These are phyloP conservation scores for Trichophyton equinum DNA, from an alignment of 2,329 filamentous ascomycete genomes.

Conservation along the genomic window DNA sequence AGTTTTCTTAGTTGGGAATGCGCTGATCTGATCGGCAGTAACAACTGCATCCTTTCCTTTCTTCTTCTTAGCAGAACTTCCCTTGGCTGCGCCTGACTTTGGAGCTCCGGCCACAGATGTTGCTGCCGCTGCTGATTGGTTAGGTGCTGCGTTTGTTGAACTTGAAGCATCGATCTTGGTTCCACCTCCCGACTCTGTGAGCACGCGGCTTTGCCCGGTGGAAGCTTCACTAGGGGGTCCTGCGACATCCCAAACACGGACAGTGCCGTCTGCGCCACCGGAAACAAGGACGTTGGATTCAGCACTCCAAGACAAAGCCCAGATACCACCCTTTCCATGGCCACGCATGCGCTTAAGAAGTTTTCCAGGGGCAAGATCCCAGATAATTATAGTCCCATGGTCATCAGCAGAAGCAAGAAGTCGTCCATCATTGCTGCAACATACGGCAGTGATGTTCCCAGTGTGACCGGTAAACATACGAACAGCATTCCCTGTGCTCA, in stretches of 20 bases:
- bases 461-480: slow-evolving; percentile 86
- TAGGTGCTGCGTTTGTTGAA: slow-evolving; percentile 27
- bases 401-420: slow-evolving; percentile 84
- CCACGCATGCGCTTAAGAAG: slow-evolving; percentile 87
- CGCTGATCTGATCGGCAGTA: slow-evolving; percentile 84
- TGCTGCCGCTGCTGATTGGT: slow-evolving; percentile 26
- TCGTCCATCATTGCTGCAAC: slow-evolving; percentile 78
- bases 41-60: slow-evolving; percentile 82
- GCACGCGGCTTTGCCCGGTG: slow-evolving; percentile 43
- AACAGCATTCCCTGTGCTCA: slow-evolving; percentile 75
- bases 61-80: slow-evolving; percentile 41
- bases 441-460: slow-evolving; percentile 70
- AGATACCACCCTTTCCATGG: slow-evolving; percentile 85
- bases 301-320: slow-evolving; percentile 83
- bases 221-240: slow-evolving; percentile 50
- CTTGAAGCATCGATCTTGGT: slow-evolving; percentile 42
- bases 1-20: slow-evolving; percentile 91
- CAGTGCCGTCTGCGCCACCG: slow-evolving; percentile 80
- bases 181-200: slow-evolving; percentile 37
- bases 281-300: slow-evolving; percentile 86
- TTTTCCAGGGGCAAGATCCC: slow-evolving; percentile 79
- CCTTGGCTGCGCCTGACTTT: neutral
- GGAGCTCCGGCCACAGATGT: slow-evolving; percentile 22
- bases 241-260: slow-evolving; percentile 85
- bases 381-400: slow-evolving; percentile 80